These are phyloP conservation scores for Cadophora luteo-olivacea DNA, from an alignment of 2,329 filamentous ascomycete genomes.

Conservation along the genomic window DNA sequence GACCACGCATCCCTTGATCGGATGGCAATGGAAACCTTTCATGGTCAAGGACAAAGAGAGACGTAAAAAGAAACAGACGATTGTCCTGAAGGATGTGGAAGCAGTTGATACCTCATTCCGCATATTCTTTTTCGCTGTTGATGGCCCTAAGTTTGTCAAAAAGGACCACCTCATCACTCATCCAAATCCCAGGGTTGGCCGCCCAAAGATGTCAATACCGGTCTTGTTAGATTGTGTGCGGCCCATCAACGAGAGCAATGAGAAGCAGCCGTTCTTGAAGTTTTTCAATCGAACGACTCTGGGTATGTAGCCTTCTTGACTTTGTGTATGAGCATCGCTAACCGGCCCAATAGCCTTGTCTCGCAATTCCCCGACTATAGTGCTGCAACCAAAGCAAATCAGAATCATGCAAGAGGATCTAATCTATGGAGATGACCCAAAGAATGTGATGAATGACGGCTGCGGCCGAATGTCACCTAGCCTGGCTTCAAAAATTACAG, in stretches of 20 bases:
- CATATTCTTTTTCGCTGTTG: slow-evolving; percentile 61
- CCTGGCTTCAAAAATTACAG: slow-evolving; percentile 60
- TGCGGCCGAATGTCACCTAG: slow-evolving; percentile 69
- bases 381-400: slow-evolving; percentile 56
- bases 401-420: slow-evolving; percentile 20
- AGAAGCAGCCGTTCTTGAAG: slow-evolving; percentile 57
- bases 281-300: slow-evolving; percentile 64
- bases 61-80: slow-evolving; percentile 48
- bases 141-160: slow-evolving; percentile 45
- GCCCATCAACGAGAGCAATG: slow-evolving; percentile 51
- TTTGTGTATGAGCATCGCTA: not conserved
- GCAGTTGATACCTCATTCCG: slow-evolving; percentile 49
- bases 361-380: slow-evolving; percentile 42
- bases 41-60: slow-evolving; percentile 36
- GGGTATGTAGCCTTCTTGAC: slow-evolving; percentile 47
- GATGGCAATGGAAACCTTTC: slow-evolving; percentile 42
- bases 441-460: slow-evolving; percentile 74
- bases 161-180: slow-evolving; percentile 7
- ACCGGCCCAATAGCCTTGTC: slow-evolving; percentile 54
- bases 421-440: slow-evolving; percentile 49
- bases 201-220: slow-evolving; percentile 44
- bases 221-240: slow-evolving; percentile 61
- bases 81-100: slow-evolving; percentile 21
- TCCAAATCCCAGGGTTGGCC: slow-evolving; percentile 6
- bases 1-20: slow-evolving; percentile 37